Evolutionary conservation across 768 basidiomycete genomes (phyloP).

Genomic region (Lactarius pseudohatsudake): DNA sequence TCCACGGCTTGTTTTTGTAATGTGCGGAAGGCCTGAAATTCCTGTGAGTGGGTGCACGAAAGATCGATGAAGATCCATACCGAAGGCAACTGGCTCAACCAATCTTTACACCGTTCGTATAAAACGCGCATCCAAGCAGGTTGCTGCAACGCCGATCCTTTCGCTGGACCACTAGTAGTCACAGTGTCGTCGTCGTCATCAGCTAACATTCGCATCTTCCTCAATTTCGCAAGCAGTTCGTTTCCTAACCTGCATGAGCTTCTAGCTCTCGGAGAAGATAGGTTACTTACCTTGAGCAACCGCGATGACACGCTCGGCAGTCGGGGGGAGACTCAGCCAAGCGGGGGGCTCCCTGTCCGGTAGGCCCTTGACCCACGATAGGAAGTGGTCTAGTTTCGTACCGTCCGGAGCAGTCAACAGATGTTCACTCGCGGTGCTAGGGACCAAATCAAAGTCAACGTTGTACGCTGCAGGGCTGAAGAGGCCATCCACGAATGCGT

Average conservation of each 20-base stretch:
- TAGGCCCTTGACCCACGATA: constrained; percentile 83
- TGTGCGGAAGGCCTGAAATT: constrained; percentile 57
- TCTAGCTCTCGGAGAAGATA: not conserved
- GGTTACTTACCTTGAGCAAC: constrained; percentile 72
- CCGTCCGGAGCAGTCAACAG: constrained; percentile 81
- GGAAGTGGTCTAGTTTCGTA: constrained; percentile 87
- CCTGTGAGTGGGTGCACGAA: constrained; percentile 23
- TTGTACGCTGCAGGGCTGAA: constrained; percentile 91
- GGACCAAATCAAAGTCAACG: constrained; percentile 87
- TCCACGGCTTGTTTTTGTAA: constrained; percentile 65
- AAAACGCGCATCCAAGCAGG: constrained; percentile 95
- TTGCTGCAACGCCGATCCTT: constrained; percentile 67
- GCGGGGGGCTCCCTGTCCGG: constrained; percentile 93
- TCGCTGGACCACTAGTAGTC: constrained; percentile 52
- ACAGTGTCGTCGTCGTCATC: constrained; percentile 78
- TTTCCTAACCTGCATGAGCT: constrained; percentile 53
- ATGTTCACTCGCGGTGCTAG: constrained; percentile 54
- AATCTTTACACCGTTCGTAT: constrained; percentile 78
- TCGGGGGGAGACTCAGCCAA: constrained; percentile 91
- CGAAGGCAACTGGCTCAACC: constrained; percentile 73
- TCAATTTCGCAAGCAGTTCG: constrained; percentile 77
- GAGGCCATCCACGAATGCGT: constrained; percentile 88
- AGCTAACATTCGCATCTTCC: constrained; percentile 87
- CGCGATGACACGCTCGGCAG: constrained; percentile 91
- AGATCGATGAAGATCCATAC: constrained; percentile 43